Conservation (phyloP, 2,329 filamentous ascomycete species). For the Beauveria pseudobassiana region DNA sequence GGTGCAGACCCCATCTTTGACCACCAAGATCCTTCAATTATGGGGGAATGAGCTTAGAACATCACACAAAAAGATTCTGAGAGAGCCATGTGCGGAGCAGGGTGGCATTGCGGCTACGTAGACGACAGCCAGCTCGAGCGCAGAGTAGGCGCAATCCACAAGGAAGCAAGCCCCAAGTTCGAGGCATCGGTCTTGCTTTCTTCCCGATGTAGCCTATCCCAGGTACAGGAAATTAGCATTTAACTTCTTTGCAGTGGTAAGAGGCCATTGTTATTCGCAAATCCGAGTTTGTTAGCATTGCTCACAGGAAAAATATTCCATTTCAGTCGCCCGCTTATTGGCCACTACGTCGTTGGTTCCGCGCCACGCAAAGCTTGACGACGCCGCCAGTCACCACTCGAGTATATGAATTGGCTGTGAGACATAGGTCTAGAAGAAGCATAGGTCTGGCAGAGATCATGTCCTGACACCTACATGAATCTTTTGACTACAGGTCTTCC, state of each 20-base stretch:
- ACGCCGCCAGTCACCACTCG: not conserved
- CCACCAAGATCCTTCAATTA: not conserved
- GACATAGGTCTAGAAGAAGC: no score
- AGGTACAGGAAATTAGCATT: not conserved
- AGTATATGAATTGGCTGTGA: no score
- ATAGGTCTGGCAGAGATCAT: no score
- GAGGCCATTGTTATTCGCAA: not conserved
- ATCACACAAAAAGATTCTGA: not conserved
- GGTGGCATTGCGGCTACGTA: not conserved
- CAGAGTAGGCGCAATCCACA: constrained; percentile 6
- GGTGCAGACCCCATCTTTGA: not conserved
- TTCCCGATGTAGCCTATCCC: not conserved
- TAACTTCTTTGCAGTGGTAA: not conserved
- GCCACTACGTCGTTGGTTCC: not conserved
- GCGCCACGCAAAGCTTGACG: not conserved
- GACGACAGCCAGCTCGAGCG: not conserved
- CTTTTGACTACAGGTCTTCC: no score
- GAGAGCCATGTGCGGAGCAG: not conserved
- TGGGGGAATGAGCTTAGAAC: not conserved
- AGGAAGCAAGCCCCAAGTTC: constrained; percentile 1
- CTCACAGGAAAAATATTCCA: not conserved
- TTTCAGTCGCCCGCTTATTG: not conserved
- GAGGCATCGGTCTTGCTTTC: not conserved
- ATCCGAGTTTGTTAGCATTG: not conserved
- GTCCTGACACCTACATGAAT: no score